These are phyloP conservation scores for Rhododendron vialii DNA, from an alignment of 148 eudicot species.

Conservation along the genomic window DNA sequence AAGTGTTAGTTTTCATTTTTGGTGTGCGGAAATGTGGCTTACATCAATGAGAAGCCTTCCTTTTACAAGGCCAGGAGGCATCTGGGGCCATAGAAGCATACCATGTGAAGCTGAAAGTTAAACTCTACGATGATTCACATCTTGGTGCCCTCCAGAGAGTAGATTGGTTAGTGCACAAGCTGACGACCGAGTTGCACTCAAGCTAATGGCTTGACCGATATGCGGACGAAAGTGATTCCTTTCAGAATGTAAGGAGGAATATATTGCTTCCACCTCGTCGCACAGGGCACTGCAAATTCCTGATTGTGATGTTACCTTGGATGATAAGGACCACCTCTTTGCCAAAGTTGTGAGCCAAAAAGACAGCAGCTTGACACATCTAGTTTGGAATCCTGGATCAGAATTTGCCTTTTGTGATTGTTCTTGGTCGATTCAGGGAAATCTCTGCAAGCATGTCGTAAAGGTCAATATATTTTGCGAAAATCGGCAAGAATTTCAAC, in stretches of 20 bases:
- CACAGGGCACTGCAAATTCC: constrained; percentile 77
- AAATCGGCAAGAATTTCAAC: constrained; percentile 23
- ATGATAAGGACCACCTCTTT: constrained; percentile 37
- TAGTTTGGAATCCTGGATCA: constrained; percentile 83
- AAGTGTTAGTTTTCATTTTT: neutral
- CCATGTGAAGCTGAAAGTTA: constrained; percentile 82
- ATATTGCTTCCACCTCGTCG: constrained; percentile 87
- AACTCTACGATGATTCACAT: constrained; percentile 75
- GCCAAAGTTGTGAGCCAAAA: constrained; percentile 67
- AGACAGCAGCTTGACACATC: constrained; percentile 33
- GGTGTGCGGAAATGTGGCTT: constrained; percentile 87
- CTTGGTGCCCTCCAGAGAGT: constrained; percentile 82
- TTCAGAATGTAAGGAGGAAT: constrained; percentile 77
- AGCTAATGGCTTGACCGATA: constrained; percentile 88
- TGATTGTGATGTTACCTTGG: constrained; percentile 51
- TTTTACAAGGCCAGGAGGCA: constrained; percentile 88
- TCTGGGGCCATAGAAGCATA: constrained; percentile 96
- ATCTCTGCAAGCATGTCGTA: constrained; percentile 82
- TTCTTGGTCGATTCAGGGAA: constrained; percentile 82
- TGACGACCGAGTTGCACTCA: constrained; percentile 84
- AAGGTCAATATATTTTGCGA: constrained; percentile 81
- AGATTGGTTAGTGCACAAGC: constrained; percentile 90
- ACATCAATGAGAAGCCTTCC: constrained; percentile 63
- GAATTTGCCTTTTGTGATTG: constrained; percentile 93
- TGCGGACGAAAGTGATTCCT: constrained; percentile 88